Evolutionary conservation across 2,329 filamentous ascomycete species (phyloP).

Genomic region (Aureobasidium sp.): DNA sequence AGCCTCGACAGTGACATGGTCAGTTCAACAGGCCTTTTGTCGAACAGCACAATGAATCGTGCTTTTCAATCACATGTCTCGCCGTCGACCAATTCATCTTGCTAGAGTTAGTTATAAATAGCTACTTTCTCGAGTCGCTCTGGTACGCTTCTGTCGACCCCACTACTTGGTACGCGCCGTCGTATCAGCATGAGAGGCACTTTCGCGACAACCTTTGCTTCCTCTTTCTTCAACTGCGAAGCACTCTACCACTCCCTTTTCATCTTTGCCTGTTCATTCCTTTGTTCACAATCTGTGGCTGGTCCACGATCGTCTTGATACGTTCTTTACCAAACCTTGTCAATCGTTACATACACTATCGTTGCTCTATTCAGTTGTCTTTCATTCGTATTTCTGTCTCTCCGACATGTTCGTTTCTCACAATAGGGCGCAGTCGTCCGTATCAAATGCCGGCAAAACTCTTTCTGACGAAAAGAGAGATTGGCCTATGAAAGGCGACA

Average conservation of each 20-base stretch:
- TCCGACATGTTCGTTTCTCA: neutral
- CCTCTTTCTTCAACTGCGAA: neutral
- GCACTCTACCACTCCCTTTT: neutral
- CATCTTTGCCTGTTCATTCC: neutral
- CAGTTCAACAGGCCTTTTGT: neutral
- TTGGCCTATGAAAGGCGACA: neutral
- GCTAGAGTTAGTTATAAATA: neutral
- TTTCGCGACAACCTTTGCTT: slow-evolving; percentile 6
- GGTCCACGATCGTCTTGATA: slow-evolving; percentile 3
- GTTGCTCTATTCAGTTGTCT: neutral
- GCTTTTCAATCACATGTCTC: neutral
- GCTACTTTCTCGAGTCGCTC: neutral
- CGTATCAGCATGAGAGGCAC: slow-evolving; percentile 2
- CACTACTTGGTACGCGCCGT: slow-evolving; percentile 1
- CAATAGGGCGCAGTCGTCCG: neutral
- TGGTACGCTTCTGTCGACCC: neutral
- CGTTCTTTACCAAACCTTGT: neutral
- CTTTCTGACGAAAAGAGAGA: slow-evolving; percentile 1
- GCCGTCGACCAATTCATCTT: neutral
- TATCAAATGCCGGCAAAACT: neutral
- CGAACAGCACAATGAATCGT: neutral
- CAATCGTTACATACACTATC: neutral
- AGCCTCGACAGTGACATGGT: neutral
- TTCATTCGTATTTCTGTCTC: neutral
- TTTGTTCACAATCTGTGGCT: slow-evolving; percentile 12